phyloP scores from a whole-genome alignment of 2,329 filamentous ascomycete species.

The Ceratocystis cacaofunesta region DNA sequence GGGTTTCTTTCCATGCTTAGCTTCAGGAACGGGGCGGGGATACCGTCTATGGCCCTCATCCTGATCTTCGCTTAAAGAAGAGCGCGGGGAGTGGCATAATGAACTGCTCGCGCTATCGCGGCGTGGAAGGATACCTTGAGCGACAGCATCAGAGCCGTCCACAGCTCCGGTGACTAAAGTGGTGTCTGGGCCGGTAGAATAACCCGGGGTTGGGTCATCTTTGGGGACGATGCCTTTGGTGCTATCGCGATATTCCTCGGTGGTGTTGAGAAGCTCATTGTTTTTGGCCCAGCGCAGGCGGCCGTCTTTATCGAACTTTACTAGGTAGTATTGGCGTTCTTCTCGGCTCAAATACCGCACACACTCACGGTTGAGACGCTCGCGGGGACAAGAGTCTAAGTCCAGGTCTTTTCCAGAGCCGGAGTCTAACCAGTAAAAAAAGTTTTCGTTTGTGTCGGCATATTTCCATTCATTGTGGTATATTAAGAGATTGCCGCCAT shows the following conservation, averaged over 20 bases:
- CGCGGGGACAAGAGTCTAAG: slow-evolving; percentile 55
- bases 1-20: slow-evolving; percentile 9
- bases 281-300: slow-evolving; percentile 81
- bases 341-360: slow-evolving; percentile 74
- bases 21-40: slow-evolving; percentile 1
- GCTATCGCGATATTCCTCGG: slow-evolving; percentile 61
- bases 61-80: slow-evolving; percentile 29
- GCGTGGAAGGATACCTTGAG: slow-evolving; percentile 14
- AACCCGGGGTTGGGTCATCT: slow-evolving; percentile 45
- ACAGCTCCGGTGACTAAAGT: slow-evolving; percentile 12
- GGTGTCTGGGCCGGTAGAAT: slow-evolving; percentile 24
- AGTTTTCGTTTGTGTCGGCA: slow-evolving; percentile 64
- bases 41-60: slow-evolving; percentile 28
- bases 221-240: slow-evolving; percentile 55
- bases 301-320: slow-evolving; percentile 58
- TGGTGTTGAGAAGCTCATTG: slow-evolving; percentile 60
- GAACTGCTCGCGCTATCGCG: slow-evolving; percentile 24
- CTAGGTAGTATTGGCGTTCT: slow-evolving; percentile 67
- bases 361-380: slow-evolving; percentile 59
- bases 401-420: slow-evolving; percentile 60
- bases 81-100: slow-evolving; percentile 15
- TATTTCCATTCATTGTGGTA: slow-evolving; percentile 81
- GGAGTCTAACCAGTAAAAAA: slow-evolving; percentile 85
- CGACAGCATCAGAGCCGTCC: slow-evolving; percentile 6
- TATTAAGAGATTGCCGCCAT: slow-evolving; percentile 64